Percentiles rank a stretch among this genome's conserved stretches.
Evolutionary conservation across 805 yeast genomes (phyloP).

Genomic region (Myxozyma neotropica): DNA sequence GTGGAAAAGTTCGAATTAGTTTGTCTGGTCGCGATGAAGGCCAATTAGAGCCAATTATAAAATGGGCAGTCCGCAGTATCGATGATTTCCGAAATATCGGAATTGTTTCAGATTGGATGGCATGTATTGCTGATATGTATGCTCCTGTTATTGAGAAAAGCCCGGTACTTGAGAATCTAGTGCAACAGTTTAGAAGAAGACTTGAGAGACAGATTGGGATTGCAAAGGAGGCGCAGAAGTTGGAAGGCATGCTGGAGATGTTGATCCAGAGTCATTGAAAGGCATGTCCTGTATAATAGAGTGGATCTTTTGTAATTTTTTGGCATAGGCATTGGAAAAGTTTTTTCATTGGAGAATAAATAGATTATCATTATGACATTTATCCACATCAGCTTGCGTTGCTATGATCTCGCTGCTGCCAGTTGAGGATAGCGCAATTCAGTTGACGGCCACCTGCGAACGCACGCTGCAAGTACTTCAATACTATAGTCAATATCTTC

Average conservation of each 20-base stretch:
- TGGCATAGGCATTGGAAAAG: constrained; percentile 5
- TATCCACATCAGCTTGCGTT: not conserved
- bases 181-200: constrained; percentile 57
- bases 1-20: constrained; percentile 87
- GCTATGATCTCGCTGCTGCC: too few relatives aligned
- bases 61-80: constrained; percentile 75
- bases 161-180: constrained; percentile 73
- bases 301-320: not conserved
- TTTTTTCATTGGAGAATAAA: not conserved
- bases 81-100: constrained; percentile 76
- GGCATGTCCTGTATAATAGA: not conserved
- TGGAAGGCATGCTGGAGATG: constrained; percentile 92
- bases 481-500: too few relatives aligned
- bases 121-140: constrained; percentile 72
- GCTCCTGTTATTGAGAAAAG: constrained; percentile 54
- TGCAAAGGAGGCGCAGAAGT: constrained; percentile 83
- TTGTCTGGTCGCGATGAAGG: constrained; percentile 82
- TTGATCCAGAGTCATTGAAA: constrained; percentile 49
- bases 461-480: too few relatives aligned
- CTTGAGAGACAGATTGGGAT: constrained; percentile 70
- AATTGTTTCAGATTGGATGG: constrained; percentile 67
- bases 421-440: too few relatives aligned
- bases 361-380: not conserved
- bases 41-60: constrained; percentile 78
- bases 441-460: too few relatives aligned